These are phyloP conservation scores for Prunella vulgaris DNA, from an alignment of 257 asterid species.

Conservation along the genomic window DNA sequence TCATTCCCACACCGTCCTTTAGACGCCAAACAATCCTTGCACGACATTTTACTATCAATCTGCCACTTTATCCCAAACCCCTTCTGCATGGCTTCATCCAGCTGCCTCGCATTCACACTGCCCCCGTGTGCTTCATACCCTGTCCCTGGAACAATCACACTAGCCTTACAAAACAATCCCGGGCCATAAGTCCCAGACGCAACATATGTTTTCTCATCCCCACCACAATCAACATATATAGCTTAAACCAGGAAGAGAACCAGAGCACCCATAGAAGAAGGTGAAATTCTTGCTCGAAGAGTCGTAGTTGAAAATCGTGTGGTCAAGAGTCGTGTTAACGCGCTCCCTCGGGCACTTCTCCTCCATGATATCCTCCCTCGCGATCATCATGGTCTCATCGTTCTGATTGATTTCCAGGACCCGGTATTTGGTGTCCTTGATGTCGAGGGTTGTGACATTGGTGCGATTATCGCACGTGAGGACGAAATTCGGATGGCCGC, in stretches of 20 bases:
- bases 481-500: slow-evolving; percentile 55
- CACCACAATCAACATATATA: slow-evolving; percentile 27
- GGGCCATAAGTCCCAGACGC: slow-evolving; percentile 40
- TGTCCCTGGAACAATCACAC: slow-evolving; percentile 44
- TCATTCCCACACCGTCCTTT: slow-evolving; percentile 55
- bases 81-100: slow-evolving; percentile 27
- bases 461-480: slow-evolving; percentile 33
- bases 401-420: slow-evolving; percentile 36
- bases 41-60: slow-evolving; percentile 26
- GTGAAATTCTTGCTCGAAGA: slow-evolving; percentile 24
- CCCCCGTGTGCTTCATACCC: neutral
- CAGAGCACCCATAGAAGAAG: slow-evolving; percentile 41
- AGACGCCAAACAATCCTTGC: slow-evolving; percentile 43
- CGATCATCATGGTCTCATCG: slow-evolving; percentile 35
- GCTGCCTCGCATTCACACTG: slow-evolving; percentile 12
- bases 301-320: slow-evolving; percentile 40
- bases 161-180: slow-evolving; percentile 27
- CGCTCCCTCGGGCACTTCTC: slow-evolving; percentile 38
- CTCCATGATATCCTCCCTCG: slow-evolving; percentile 45
- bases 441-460: slow-evolving; percentile 32
- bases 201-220: slow-evolving; percentile 19
- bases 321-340: slow-evolving; percentile 53
- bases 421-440: slow-evolving; percentile 26
- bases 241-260: neutral
- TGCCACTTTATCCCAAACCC: slow-evolving; percentile 60